These are phyloP conservation scores for Cordyceps tenuipes DNA, from an alignment of 2,329 filamentous ascomycete genomes.

Conservation along the genomic window DNA sequence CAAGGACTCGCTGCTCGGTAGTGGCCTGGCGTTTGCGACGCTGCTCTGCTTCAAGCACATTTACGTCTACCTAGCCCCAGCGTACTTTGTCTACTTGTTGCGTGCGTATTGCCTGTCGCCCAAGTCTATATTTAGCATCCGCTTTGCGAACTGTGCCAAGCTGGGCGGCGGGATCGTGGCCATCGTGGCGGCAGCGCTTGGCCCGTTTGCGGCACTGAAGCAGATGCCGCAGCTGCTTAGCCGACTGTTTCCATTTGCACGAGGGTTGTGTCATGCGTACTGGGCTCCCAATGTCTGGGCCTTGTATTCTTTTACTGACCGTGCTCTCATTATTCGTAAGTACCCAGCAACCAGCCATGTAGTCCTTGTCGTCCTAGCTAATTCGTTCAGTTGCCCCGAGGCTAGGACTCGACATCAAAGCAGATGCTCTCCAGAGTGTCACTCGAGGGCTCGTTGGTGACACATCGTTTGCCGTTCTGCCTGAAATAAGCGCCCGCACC, in stretches of 20 bases:
- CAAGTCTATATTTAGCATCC: constrained; percentile 66
- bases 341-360: constrained; percentile 11
- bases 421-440: constrained; percentile 73
- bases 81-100: constrained; percentile 92
- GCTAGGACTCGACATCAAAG: constrained; percentile 64
- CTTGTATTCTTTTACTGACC: constrained; percentile 85
- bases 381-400: constrained; percentile 63
- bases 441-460: constrained; percentile 91
- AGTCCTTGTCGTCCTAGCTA: neutral
- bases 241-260: constrained; percentile 85
- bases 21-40: constrained; percentile 74
- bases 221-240: constrained; percentile 79
- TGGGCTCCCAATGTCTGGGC: constrained; percentile 98
- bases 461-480: constrained; percentile 86
- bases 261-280: constrained; percentile 92
- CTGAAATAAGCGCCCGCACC: constrained; percentile 68
- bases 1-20: constrained; percentile 64
- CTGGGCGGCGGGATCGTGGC: constrained; percentile 63
- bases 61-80: constrained; percentile 90
- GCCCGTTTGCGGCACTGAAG: constrained; percentile 72
- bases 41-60: constrained; percentile 96
- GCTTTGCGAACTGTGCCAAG: constrained; percentile 73
- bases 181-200: constrained; percentile 76
- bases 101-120: constrained; percentile 79
- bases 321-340: constrained; percentile 72